Evolutionary conservation across 139 green algal genomes (phyloP), one percentile per base, ranked within the genome.

Genomic region (Chlamydomonas sphaeroides): DNA sequence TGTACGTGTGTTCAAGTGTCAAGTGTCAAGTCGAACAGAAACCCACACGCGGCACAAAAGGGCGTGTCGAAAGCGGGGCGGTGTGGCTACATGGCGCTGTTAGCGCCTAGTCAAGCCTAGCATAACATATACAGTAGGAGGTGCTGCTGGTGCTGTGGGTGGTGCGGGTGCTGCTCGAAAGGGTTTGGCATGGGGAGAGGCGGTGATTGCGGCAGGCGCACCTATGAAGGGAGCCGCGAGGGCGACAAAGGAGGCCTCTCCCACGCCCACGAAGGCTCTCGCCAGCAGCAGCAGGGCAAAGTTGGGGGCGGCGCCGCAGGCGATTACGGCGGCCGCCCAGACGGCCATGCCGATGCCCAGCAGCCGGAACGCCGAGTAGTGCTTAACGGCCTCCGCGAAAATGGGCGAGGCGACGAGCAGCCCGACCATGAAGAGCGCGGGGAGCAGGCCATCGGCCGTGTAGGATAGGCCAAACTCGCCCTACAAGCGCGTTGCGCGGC

Each of bases 211-310:
- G n/a, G n/a, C n/a, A n/a, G 38, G 28, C 86, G 67, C 68, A 95
- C 93, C 93, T 28, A 99, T 99, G 86, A 99, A 99, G 0, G 97
- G 95, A 5, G 97, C 89, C 5, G 96, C 96, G 17, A 99, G 89
- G 5, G 93, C 90, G 8, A 99, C 92, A 68, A 99, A 98, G 0
- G 92, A 96, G 0, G 97, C 97, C 91, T 99, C 97, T 0, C 97
- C 97, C 32, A 98, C 92, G 4, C 97, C 97, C 32, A 99, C 96
- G 32, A 93, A 83, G 78, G 91, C 92, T 35, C 95, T 86, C 57
- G 88, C 95, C 1, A 90, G 30, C 36, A 97, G 71, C 41, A 98
- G 83, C 33, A 78, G 80, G 7, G 41, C 79, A 78, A 95, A 98
- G 10, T 88, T 90, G 26, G 87, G 65, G 10, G 91, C 84, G 28